Evolutionary conservation across 1,284 basidiomycete species (phyloP).

Genomic region (Austroboletus niveus): DNA sequence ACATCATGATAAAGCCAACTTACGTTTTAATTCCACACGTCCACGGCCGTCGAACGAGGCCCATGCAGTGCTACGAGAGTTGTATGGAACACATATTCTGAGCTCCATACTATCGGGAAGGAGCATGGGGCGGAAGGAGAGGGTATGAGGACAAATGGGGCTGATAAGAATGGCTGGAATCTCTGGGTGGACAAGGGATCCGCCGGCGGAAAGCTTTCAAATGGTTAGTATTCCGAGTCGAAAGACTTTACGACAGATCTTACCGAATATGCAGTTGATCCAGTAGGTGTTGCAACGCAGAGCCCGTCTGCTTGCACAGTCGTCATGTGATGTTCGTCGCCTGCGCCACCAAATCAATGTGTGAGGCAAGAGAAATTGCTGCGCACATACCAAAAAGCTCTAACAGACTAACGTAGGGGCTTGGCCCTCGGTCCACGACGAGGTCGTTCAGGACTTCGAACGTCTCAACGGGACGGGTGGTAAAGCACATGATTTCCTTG

Average conservation of each 20-base stretch:
- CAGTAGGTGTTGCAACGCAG: constrained; percentile 95
- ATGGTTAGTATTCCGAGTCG: constrained; percentile 11
- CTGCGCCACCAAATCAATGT: constrained; percentile 41
- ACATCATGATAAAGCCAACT: constrained; percentile 34
- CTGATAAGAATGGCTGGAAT: constrained; percentile 97
- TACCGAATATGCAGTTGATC: constrained; percentile 97
- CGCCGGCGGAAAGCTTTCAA: constrained; percentile 89
- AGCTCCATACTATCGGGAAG: constrained; percentile 99
- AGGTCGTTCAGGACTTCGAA: constrained; percentile 99
- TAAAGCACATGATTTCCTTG: constrained; percentile 98
- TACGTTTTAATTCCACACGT: constrained; percentile 91
- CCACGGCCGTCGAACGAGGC: constrained; percentile 98
- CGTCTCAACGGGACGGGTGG: constrained; percentile 91
- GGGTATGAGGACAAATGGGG: constrained; percentile 97
- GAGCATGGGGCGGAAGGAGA: constrained; percentile 98
- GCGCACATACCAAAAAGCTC: constrained; percentile 87
- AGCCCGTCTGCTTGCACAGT: constrained; percentile 98
- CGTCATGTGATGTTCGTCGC: constrained; percentile 98
- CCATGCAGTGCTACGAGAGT: constrained; percentile 98
- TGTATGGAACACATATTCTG: constrained; percentile 97
- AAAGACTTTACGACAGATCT: constrained; percentile 21
- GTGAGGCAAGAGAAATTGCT: not conserved
- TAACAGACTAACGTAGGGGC: constrained; percentile 94
- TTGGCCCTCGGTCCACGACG: constrained; percentile 97
- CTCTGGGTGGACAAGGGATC: constrained; percentile 96